Conservation (phyloP, 768 basidiomycete genomes). For the Boletus eberwhitei region DNA sequence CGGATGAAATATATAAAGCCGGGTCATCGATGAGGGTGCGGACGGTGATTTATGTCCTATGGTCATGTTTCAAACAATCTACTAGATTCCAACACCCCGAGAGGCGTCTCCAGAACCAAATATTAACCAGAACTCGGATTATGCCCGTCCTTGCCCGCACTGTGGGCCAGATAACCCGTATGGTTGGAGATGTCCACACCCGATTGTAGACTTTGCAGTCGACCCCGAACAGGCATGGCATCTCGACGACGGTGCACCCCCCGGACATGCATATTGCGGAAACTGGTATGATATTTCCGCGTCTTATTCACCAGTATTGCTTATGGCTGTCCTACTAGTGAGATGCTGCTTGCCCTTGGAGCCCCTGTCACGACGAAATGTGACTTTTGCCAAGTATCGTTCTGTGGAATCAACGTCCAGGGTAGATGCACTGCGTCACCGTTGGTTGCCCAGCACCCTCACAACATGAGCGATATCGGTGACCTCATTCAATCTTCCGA, state of each 20-base stretch:
- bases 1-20: constrained; percentile 72
- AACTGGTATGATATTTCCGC: constrained; percentile 57
- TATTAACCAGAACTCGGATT: constrained; percentile 60
- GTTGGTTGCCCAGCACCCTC: constrained; percentile 59
- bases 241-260: constrained; percentile 72
- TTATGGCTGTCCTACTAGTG: constrained; percentile 39
- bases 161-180: constrained; percentile 65
- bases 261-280: constrained; percentile 77
- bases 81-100: constrained; percentile 70
- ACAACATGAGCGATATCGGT: constrained; percentile 61
- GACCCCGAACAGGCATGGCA: constrained; percentile 76
- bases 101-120: constrained; percentile 76
- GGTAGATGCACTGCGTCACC: constrained; percentile 65
- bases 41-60: background rate
- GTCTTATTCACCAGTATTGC: background rate
- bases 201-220: constrained; percentile 65
- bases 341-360: constrained; percentile 65
- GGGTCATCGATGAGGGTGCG: constrained; percentile 63
- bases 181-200: constrained; percentile 80
- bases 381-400: constrained; percentile 77
- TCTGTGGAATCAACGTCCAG: constrained; percentile 79
- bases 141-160: constrained; percentile 77
- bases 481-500: constrained; percentile 76
- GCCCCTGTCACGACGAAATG: constrained; percentile 81
- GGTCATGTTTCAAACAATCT: background rate